These are phyloP conservation scores for Talaromyces atroroseus DNA, from an alignment of 2,329 filamentous ascomycete genomes.

Conservation along the genomic window DNA sequence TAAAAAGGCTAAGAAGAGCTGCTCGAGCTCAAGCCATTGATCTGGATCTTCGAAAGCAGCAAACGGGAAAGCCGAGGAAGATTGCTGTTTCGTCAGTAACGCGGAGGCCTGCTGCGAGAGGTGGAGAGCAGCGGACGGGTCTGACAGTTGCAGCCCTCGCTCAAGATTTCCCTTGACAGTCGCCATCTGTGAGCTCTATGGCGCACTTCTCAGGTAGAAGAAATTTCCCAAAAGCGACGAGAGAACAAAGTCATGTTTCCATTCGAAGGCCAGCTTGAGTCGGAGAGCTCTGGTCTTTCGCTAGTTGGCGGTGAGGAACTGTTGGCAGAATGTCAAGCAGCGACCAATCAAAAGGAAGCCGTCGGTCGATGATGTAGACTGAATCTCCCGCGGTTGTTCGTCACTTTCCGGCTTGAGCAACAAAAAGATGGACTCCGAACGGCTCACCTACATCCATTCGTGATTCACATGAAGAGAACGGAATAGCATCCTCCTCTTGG, in stretches of 20 bases:
- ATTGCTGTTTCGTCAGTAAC: constrained; percentile 27
- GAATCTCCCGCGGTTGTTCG: background rate
- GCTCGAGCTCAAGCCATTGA: constrained; percentile 80
- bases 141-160: constrained; percentile 18
- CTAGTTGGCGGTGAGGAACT: constrained; percentile 1
- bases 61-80: constrained; percentile 41
- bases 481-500: background rate
- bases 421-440: background rate
- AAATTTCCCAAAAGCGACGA: background rate
- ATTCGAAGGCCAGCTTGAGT: background rate
- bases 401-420: background rate
- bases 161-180: constrained; percentile 2
- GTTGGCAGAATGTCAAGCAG: background rate
- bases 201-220: background rate
- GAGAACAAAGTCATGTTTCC: constrained; percentile 8
- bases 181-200: background rate
- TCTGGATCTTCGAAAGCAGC: constrained; percentile 64
- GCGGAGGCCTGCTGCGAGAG: constrained; percentile 39
- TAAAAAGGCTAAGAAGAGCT: constrained; percentile 76
- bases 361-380: background rate
- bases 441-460: background rate
- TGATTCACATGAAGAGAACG: background rate
- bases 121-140: constrained; percentile 44
- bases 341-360: background rate
- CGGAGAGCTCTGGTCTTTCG: background rate